Conservation (phyloP, 78 protist genomes). For the Dictyostelium brefeldianum region DNA sequence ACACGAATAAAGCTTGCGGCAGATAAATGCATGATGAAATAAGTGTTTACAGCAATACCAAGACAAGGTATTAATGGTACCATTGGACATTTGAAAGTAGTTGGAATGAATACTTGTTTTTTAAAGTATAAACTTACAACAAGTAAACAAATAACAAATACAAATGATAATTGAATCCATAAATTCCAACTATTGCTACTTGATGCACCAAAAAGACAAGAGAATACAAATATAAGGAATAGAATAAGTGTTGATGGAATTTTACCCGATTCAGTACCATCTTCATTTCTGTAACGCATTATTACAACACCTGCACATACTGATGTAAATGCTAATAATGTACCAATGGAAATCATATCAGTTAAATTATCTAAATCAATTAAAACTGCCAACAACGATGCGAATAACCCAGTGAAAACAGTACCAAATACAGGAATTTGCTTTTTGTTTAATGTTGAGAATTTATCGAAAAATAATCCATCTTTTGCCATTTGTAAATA, state of each 20-base stretch:
- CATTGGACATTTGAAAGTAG: conserved; percentile 60
- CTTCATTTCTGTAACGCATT: background rate
- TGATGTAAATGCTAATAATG: conserved; percentile 77
- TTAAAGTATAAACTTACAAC: conserved; percentile 1
- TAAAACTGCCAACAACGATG: conserved; percentile 42
- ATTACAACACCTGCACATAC: conserved; percentile 80
- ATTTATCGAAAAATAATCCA: conserved; percentile 67
- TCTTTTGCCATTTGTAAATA: conserved; percentile 85
- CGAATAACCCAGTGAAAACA: conserved; percentile 66
- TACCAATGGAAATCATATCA: conserved; percentile 78
- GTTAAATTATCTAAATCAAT: conserved; percentile 12
- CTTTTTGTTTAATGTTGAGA: conserved; percentile 26
- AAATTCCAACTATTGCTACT: conserved; percentile 25
- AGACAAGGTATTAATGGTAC: conserved; percentile 70
- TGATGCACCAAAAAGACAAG: conserved; percentile 37
- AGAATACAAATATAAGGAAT: conserved; percentile 11
- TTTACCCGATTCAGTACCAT: background rate
- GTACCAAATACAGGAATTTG: conserved; percentile 72
- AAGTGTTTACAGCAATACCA: conserved; percentile 76
- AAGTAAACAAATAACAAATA: background rate
- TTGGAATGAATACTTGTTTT: conserved; percentile 27
- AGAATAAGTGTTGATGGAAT: background rate
- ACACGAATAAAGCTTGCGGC: conserved; percentile 49
- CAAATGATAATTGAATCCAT: conserved; percentile 4
- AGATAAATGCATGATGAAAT: conserved; percentile 58